A percentile compares a stretch with the other conserved stretches of the same genome.
phyloP scores from a whole-genome alignment of 805 yeast species.

The Zygotorulaspora chibaensis region DNA sequence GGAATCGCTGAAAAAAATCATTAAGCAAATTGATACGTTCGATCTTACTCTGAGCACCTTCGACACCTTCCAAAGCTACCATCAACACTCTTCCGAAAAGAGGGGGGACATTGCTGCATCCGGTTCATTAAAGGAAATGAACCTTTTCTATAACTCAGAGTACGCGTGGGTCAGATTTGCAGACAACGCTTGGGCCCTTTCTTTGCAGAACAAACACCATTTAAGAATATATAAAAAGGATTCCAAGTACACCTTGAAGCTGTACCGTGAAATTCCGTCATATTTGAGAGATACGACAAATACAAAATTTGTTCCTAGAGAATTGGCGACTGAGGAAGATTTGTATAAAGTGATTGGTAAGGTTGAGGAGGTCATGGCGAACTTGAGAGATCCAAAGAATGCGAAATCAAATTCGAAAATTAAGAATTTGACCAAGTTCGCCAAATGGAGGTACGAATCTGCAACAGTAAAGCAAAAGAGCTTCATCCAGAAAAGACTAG shows the following conservation, averaged over 20 bases:
- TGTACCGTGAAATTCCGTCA: constrained; percentile 19
- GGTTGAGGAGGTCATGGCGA: constrained; percentile 24
- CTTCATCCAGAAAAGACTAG: constrained; percentile 12
- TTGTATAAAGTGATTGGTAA: constrained; percentile 19
- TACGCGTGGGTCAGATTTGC: constrained; percentile 38
- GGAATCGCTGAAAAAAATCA: constrained; percentile 13
- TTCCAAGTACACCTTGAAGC: constrained; percentile 18
- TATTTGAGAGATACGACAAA: constrained; percentile 15
- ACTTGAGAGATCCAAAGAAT: constrained; percentile 10
- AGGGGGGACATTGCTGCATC: constrained; percentile 3
- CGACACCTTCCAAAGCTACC: constrained; percentile 38
- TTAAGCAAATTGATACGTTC: constrained; percentile 20
- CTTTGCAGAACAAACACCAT: constrained; percentile 19
- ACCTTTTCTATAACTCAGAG: constrained; percentile 22
- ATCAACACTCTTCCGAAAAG: constrained; percentile 8
- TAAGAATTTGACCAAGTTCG: constrained; percentile 24
- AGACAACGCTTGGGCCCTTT: constrained; percentile 32
- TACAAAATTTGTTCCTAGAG: constrained; percentile 13
- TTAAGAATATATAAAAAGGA: constrained; percentile 28
- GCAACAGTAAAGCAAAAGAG: constrained; percentile 31
- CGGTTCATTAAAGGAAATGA: constrained; percentile 15
- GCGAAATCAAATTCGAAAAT: constrained; percentile 1
- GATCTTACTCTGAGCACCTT: constrained; percentile 38
- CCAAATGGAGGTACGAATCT: constrained; percentile 33
- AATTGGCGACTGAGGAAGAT: constrained; percentile 12